phyloP scores from a whole-genome alignment of 2,329 filamentous ascomycete genomes.

The Didymella glomerata region DNA sequence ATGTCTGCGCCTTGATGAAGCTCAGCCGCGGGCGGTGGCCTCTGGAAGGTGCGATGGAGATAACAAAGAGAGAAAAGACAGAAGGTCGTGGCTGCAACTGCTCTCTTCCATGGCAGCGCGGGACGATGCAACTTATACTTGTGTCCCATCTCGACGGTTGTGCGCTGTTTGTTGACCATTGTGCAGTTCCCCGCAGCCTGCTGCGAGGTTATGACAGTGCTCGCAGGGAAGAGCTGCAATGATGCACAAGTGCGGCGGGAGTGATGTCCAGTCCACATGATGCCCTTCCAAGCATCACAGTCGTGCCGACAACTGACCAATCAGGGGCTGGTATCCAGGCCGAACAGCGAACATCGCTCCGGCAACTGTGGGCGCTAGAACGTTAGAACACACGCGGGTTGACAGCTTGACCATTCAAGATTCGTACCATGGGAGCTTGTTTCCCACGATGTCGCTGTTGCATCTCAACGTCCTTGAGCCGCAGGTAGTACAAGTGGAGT shows the following conservation, averaged over 20 bases:
- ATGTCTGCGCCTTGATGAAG: constrained; percentile 11
- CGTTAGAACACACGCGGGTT: constrained; percentile 3
- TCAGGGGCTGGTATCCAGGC: constrained; percentile 10
- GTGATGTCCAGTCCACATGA: constrained; percentile 13
- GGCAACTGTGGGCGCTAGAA: constrained; percentile 3
- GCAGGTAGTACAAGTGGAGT: constrained; percentile 17
- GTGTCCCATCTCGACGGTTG: constrained; percentile 7
- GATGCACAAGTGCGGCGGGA: constrained; percentile 15
- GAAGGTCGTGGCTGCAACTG: constrained; percentile 11
- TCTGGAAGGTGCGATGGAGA: constrained; percentile 9
- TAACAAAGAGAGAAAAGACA: constrained; percentile 10
- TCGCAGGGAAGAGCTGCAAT: constrained; percentile 7
- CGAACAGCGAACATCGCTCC: background rate
- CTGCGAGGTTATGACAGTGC: constrained; percentile 25
- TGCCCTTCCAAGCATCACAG: background rate
- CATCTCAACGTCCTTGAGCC: constrained; percentile 27
- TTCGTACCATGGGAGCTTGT: constrained; percentile 8
- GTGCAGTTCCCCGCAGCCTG: constrained; percentile 26
- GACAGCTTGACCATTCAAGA: constrained; percentile 19
- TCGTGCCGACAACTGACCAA: constrained; percentile 36
- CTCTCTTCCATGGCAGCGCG: constrained; percentile 11
- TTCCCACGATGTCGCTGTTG: constrained; percentile 10
- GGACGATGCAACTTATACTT: constrained; percentile 21
- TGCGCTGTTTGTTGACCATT: constrained; percentile 14
- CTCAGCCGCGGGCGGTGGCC: background rate